A percentile compares a stretch with the other conserved stretches of the same genome.
These are phyloP conservation scores for Colletotrichum euphorbiae DNA, from an alignment of 2,329 filamentous ascomycete genomes.

Conservation along the genomic window DNA sequence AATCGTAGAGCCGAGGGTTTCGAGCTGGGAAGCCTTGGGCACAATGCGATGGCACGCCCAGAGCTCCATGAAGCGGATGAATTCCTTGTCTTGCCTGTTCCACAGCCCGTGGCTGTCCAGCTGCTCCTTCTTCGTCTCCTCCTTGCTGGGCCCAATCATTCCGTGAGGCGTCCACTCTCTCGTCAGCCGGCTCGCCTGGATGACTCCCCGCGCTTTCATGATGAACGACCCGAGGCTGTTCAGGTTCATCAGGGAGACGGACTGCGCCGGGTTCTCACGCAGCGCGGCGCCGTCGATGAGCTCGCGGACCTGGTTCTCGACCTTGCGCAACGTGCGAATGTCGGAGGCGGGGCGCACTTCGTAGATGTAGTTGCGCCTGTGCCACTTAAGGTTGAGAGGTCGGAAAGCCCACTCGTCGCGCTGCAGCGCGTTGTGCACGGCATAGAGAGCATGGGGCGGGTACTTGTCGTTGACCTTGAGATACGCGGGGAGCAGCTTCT, in stretches of 20 bases:
- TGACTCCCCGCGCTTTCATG: conserved; percentile 59
- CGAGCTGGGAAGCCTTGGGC: conserved; percentile 36
- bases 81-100: conserved; percentile 61
- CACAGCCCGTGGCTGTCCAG: conserved; percentile 50
- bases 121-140: conserved; percentile 2
- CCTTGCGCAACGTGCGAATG: conserved; percentile 61
- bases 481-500: conserved; percentile 53
- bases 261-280: conserved; percentile 22
- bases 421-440: conserved; percentile 74
- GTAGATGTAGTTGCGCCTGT: conserved; percentile 52
- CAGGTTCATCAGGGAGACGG: conserved; percentile 42
- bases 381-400: conserved; percentile 54
- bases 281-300: conserved; percentile 57
- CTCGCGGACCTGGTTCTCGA: conserved; percentile 64
- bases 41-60: conserved; percentile 60
- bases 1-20: conserved; percentile 63
- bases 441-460: conserved; percentile 68
- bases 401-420: conserved; percentile 72
- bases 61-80: conserved; percentile 76
- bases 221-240: conserved; percentile 59
- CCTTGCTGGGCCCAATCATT: conserved; percentile 55
- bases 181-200: conserved; percentile 62
- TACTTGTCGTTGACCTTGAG: conserved; percentile 53
- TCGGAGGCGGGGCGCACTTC: conserved; percentile 54
- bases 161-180: conserved; percentile 64